phyloP scores from a whole-genome alignment of 75 land plant genomes.

The Selaginella tamariscina region DNA sequence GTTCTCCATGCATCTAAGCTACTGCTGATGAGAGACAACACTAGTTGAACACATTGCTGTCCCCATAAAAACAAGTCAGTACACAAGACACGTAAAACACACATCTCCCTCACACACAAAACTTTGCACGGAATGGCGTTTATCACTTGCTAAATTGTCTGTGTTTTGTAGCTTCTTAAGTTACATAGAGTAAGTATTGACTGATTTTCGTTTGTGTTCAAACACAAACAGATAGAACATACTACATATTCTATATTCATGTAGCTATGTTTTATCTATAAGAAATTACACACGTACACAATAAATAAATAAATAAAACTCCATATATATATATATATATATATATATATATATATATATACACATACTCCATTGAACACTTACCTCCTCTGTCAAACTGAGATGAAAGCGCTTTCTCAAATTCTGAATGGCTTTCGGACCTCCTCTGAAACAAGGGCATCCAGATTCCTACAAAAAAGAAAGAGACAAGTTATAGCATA shows the following conservation, averaged over 20 bases:
- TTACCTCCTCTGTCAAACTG: conserved; percentile 90
- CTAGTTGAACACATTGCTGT: conserved; percentile 99
- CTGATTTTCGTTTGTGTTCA: too few relatives aligned
- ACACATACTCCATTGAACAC: not conserved
- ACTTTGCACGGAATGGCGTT: too few relatives aligned
- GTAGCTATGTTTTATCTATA: too few relatives aligned
- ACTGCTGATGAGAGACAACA: conserved; percentile 89
- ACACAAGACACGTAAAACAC: not conserved
- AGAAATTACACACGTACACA: too few relatives aligned
- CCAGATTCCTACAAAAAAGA: conserved; percentile 72
- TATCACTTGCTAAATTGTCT: too few relatives aligned
- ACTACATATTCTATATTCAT: too few relatives aligned
- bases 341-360: too few relatives aligned
- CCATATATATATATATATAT: too few relatives aligned
- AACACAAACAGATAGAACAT: not conserved
- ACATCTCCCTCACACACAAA: too few relatives aligned
- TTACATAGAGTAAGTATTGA: too few relatives aligned
- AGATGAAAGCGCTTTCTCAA: conserved; percentile 92
- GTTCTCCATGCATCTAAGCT: conserved; percentile 99
- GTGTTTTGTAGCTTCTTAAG: too few relatives aligned
- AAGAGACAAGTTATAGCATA: too few relatives aligned
- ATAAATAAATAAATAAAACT: not conserved
- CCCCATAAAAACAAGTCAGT: not conserved
- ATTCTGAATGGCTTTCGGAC: conserved; percentile 85
- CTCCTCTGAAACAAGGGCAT: conserved; percentile 97